Base-by-base conservation (phyloP, 2,329 filamentous ascomycete species). In the Monosporascus sp. region DNA sequence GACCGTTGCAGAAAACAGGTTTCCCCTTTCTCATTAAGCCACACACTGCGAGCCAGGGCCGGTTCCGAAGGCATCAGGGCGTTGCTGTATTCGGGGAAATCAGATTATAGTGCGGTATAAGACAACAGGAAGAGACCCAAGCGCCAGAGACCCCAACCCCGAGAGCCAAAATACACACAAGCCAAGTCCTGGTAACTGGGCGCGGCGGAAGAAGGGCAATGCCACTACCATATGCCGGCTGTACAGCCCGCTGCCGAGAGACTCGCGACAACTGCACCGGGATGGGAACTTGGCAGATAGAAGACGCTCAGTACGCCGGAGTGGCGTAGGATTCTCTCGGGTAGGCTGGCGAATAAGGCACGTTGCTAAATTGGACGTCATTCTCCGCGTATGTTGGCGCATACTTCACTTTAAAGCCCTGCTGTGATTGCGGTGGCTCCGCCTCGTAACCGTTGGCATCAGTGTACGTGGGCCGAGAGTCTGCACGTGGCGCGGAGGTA, bases 11-110 rank as follows among this genome's bases (percentile, higher is more conserved):
- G 36, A 50, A 17, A 27, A 37, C 36, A 47, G 34, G 20, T 16
- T 38, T 27, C 48, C 43, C 20, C 41, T 38, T 26, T 38, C 40
- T 41, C 48, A 26, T 44, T 27, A 22, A 50, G n/a, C 19, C n/a
- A 36, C 46, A 34, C 48, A 34, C 31, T 34, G 31, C 31, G 31
- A 34, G 11, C 31, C 31, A 14, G 31, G 11, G 31, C 31, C 9
- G 11, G 31, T 34, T 34, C 31, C 38, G 20, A 51, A 52, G 47
- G 52, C 61, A 61, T 65, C 58, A 64, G 59, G 50, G 65, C 64
- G 64, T 66, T 63, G 64, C 63, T 66, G 64, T 56, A 63, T 64
- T 61, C 59, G 53, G 58, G 40, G 22, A 54, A 57, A 22, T 58
- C 62, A 61, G 55, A 57, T 54, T 54, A 57, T 41, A 56, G 51